Percentiles rank a stretch among this genome's conserved stretches.
These are phyloP conservation scores for grape (Vitis vinifera) DNA, from an alignment of 164 flowering plant genomes.

Conservation along the genomic window DNA sequence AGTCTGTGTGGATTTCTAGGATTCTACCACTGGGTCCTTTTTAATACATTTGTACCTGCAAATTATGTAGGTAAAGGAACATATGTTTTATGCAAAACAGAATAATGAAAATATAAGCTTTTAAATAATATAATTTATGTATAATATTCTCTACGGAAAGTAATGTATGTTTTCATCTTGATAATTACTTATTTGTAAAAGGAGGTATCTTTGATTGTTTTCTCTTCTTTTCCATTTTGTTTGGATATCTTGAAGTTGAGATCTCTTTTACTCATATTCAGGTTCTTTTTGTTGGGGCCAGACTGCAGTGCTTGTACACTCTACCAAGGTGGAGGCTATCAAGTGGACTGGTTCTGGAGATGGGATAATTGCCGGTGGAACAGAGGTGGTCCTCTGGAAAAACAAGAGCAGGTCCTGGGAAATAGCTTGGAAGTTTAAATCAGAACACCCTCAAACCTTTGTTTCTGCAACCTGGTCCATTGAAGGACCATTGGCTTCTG, in stretches of 20 bases:
- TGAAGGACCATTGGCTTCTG: slow-evolving; percentile 74
- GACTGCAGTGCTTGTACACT: slow-evolving; percentile 71
- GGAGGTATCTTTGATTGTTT: background rate
- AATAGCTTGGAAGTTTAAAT: slow-evolving; percentile 69
- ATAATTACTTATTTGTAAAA: too few species aligned
- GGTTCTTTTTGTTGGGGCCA: slow-evolving; percentile 97
- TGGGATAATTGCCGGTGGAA: slow-evolving; percentile 82
- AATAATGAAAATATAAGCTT: too few species aligned
- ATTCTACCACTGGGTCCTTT: too few species aligned
- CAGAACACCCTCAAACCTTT: slow-evolving; percentile 63
- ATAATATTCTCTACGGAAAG: too few species aligned
- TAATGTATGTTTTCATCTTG: too few species aligned
- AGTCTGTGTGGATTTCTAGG: too few species aligned
- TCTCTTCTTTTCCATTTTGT: slow-evolving; percentile 6
- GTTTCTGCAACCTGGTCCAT: slow-evolving; percentile 84
- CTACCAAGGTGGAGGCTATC: slow-evolving; percentile 62
- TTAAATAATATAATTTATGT: too few species aligned
- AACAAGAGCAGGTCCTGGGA: slow-evolving; percentile 69
- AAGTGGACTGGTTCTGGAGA: slow-evolving; percentile 96
- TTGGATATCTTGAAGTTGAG: slow-evolving; percentile 19
- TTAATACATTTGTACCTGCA: too few species aligned
- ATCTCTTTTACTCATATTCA: slow-evolving; percentile 53
- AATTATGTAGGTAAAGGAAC: too few species aligned
- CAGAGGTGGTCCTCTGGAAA: slow-evolving; percentile 81
- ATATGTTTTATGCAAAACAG: too few species aligned